Evolutionary conservation across 108 stramenopile species (phyloP), one percentile per base, ranked within the genome.

Genomic region (Hondaea fermentalgiana): DNA sequence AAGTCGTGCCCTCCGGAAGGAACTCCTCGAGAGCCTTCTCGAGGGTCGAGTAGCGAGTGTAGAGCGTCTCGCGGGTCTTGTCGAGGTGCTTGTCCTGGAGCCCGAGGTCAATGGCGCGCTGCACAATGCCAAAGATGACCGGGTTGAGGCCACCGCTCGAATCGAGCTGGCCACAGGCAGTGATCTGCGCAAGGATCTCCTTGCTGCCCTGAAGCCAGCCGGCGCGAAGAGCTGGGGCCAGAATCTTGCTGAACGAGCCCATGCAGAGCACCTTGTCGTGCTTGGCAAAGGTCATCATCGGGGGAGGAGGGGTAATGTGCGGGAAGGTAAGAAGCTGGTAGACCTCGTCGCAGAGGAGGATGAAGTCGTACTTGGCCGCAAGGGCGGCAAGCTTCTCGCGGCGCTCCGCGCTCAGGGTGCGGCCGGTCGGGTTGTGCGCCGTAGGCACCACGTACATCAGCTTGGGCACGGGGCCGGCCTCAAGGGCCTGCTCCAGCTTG

Each of bases 171-270:
- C 90, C 90, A 17, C 57, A n/a, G 5, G 17, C 44, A 44, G 43
- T 21, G 8, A 90, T 5, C 44, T 43, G 19, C n/a, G 23, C 59
- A 47, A 88, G 55, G 42, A 90, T 14, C 28, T 5, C 8, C 23
- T 28, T 16, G 44, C 42, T 23, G 51, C 49, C 69, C 87, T 88
- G 58, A 5, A 88, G 4, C 88, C 88, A 90, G 44, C 90, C 90
- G 28, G 87, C 45, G n/a, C 90, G 59, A n/a, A 90, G 88, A 16
- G 72, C 87, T 8, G 90, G 90, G 4, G 87, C 87, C 17, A 90
- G 90, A 14, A 90, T 88, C 90, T 90, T 90, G 57, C 87, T 44
- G 88, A 90, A 90, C 57, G 90, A 90, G 0, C 60, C 87, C 87
- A 90, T 14, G 28, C 72, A 59, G 51, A 60, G 6, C 19, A 88